Percentiles rank a stretch among this genome's conserved stretches.
Conservation (phyloP, 1,139 yeast genomes). For the Debaryomycetaceae sp. region DNA sequence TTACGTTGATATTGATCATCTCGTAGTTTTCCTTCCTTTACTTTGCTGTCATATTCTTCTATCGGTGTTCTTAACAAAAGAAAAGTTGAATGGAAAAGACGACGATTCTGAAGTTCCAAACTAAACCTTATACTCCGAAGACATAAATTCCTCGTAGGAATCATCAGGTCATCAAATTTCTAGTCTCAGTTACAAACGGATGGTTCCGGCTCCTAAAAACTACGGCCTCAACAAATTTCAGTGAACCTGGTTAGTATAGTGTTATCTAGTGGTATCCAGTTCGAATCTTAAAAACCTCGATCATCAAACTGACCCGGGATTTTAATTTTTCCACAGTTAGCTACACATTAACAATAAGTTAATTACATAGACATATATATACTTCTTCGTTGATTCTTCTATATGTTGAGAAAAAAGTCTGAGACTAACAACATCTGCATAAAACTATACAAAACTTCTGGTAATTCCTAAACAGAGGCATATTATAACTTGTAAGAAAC, state of each 20-base stretch:
- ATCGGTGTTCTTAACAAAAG: slow-evolving; percentile 42
- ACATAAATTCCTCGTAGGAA: not conserved
- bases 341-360: too few relatives aligned
- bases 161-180: not conserved
- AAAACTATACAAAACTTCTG: not conserved
- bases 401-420: not conserved
- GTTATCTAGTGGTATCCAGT: too few relatives aligned
- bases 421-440: not conserved
- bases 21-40: slow-evolving; percentile 48
- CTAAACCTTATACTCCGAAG: not conserved
- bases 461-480: not conserved
- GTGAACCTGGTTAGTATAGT: too few relatives aligned
- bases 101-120: not conserved
- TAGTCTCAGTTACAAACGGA: too few relatives aligned
- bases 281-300: too few relatives aligned
- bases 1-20: slow-evolving; percentile 70
- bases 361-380: too few relatives aligned
- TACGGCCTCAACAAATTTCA: too few relatives aligned
- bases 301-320: too few relatives aligned
- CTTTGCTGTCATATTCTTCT: slow-evolving; percentile 58
- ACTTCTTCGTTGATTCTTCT: not conserved
- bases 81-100: slow-evolving; percentile 1
- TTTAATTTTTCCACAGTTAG: too few relatives aligned
- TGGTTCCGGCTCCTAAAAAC: too few relatives aligned
- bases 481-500: not conserved